Percentiles rank a stretch among this genome's conserved stretches.
Evolutionary conservation across 2,329 filamentous ascomycete species (phyloP).

Genomic region (Zelopaecilomyces penicillatus): DNA sequence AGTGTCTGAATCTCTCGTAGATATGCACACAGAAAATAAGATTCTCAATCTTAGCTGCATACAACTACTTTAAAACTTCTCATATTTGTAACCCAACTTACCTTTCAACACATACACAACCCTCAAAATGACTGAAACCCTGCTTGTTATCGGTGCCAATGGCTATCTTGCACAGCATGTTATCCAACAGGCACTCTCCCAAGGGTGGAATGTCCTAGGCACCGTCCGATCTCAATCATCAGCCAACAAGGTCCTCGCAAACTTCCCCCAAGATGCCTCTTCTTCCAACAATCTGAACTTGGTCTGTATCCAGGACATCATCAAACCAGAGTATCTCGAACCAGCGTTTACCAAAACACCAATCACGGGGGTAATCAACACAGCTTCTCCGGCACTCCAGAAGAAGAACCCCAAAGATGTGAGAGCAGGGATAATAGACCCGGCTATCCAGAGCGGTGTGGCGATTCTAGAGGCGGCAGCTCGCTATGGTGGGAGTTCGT

Average conservation of each 20-base stretch:
- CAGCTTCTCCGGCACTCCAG: constrained; percentile 65
- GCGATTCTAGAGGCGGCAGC: constrained; percentile 41
- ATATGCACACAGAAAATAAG: no score
- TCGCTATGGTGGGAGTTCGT: constrained; percentile 30
- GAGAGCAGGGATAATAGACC: constrained; percentile 41
- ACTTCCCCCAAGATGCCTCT: neutral
- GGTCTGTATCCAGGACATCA: constrained; percentile 63
- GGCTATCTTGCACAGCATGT: neutral
- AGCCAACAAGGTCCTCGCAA: constrained; percentile 1
- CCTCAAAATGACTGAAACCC: neutral
- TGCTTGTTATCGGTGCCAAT: constrained; percentile 1
- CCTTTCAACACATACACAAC: no score
- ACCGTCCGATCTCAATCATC: neutral
- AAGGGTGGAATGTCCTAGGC: neutral
- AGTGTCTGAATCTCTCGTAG: no score
- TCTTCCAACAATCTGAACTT: constrained; percentile 25
- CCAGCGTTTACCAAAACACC: constrained; percentile 32
- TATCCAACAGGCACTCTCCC: neutral
- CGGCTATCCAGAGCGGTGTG: constrained; percentile 45
- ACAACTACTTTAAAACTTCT: no score
- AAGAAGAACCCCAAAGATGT: constrained; percentile 41
- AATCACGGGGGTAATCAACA: constrained; percentile 68
- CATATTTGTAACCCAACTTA: no score
- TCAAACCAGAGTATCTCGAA: constrained; percentile 60
- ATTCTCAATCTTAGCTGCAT: no score